A percentile compares a stretch with the other conserved stretches of the same genome.
Evolutionary conservation across 2,329 filamentous ascomycete genomes (phyloP).

Genomic region (Aspergillus calidoustus): DNA sequence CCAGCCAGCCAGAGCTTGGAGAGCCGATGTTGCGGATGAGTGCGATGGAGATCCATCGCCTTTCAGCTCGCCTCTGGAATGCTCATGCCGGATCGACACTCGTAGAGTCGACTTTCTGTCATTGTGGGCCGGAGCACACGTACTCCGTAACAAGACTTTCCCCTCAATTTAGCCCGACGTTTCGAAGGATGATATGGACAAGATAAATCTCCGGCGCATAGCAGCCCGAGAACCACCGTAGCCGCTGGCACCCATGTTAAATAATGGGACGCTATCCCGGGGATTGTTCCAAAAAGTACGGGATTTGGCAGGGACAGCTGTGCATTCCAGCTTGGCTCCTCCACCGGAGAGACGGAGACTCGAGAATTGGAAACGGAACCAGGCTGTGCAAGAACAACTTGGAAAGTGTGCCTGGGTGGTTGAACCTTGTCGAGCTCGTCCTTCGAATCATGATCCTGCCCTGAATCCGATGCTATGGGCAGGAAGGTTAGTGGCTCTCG

Average conservation of each 20-base stretch:
- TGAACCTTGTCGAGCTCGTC: not conserved
- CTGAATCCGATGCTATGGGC: not conserved
- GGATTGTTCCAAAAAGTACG: not conserved
- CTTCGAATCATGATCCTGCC: constrained; percentile 1
- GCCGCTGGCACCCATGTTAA: too few relatives aligned
- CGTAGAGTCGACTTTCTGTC: not conserved
- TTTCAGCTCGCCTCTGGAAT: constrained; percentile 1
- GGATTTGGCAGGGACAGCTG: too few relatives aligned
- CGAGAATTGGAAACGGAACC: not conserved
- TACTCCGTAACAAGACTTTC: not conserved
- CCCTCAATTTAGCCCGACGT: too few relatives aligned
- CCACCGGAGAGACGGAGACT: not conserved
- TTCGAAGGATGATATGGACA: too few relatives aligned
- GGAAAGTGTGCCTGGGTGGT: not conserved
- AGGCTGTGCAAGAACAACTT: not conserved
- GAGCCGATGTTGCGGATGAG: not conserved
- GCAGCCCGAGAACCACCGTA: too few relatives aligned
- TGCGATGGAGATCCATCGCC: not conserved
- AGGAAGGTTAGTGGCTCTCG: constrained; percentile 1
- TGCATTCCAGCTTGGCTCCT: not conserved
- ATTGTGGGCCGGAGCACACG: not conserved
- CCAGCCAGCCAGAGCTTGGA: not conserved
- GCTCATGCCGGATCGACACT: constrained; percentile 3
- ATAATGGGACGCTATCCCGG: too few relatives aligned
- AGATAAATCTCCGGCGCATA: too few relatives aligned